Conservation (phyloP, 1,284 basidiomycete species). For the Cutaneotrichosporon sp. region DNA sequence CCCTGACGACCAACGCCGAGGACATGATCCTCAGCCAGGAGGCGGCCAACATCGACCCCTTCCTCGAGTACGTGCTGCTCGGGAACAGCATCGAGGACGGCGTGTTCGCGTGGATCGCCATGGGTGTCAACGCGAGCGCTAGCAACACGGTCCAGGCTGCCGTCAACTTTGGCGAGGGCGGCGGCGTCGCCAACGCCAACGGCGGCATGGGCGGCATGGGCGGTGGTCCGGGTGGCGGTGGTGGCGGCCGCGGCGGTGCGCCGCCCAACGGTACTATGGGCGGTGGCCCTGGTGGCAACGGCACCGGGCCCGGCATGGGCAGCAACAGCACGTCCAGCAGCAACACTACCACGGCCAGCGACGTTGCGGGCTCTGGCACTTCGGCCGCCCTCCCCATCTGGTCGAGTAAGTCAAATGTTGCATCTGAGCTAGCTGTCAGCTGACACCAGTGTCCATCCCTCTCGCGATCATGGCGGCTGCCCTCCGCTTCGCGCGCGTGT, state of each 20-base stretch:
- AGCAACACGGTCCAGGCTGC: conserved; percentile 17
- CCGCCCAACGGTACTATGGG: not conserved
- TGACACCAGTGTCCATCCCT: not conserved
- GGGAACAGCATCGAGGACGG: conserved; percentile 26
- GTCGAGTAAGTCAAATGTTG: not conserved
- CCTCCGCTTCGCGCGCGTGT: not conserved
- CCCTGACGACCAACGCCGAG: conserved; percentile 16
- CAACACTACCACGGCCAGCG: not conserved
- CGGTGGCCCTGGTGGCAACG: conserved; percentile 5
- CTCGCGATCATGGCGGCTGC: not conserved
- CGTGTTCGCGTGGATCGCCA: conserved; percentile 28
- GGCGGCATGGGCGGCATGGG: not conserved
- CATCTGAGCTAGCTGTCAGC: not conserved
- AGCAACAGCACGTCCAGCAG: not conserved
- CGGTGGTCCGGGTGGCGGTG: conserved; percentile 7
- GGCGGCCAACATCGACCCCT: conserved; percentile 25
- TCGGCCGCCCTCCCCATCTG: not conserved
- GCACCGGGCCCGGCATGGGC: no score
- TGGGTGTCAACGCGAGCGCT: conserved; percentile 24
- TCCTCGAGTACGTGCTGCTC: conserved; percentile 29
- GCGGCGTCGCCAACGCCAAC: conserved; percentile 22
- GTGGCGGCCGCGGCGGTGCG: not conserved
- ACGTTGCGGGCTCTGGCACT: not conserved
- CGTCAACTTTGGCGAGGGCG: conserved; percentile 11
- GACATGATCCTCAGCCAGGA: conserved; percentile 24